Base-by-base conservation (phyloP, 345 rosid genomes). In the Zanthoxylum bungeanum region DNA sequence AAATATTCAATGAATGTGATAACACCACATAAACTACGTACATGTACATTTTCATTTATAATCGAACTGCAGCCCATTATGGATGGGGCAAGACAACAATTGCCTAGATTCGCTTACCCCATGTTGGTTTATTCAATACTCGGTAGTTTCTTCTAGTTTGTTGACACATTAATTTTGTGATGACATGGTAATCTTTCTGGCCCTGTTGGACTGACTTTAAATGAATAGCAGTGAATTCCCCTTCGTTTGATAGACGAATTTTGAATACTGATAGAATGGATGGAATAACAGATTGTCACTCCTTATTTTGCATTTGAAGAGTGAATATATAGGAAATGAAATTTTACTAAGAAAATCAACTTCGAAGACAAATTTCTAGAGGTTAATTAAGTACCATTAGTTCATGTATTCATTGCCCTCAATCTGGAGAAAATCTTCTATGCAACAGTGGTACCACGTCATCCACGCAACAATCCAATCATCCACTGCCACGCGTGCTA, bases 31-130 rank as follows among this genome's bases (percentile, higher is more conserved):
- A 17, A 14, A 68, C 34, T 9, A 4, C 33, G 60, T 8, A 6
- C 44, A 50, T 39, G 60, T 69, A 40, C 30, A 37, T 47, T 68
- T 53, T 68, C 50, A 16, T 68, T 68, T 52, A 53, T 9, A 40
- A 55, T 69, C 36, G 9, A 7, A 9, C 63, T 10, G 53, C 63
- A 56, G 19, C 72, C 53, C 25, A 16, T 56, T 27, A 36, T 56
- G 25, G 60, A 40, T 37, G n/a, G 28, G 21, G 27, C 52, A 17
- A 55, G 3, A 22, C 53, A 24, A 50, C 53, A 6, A 27, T 46
- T 46, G 27, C 55, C 28, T 28, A 40, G 69, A 64, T 46, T n/a
- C 9, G n/a, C 3, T 2, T 50, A 7, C 53, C 21, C 22, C 12
- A 33, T 9, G 12, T 22, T 19, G 36, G 4, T 27, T 12, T 56